These are phyloP conservation scores for Pseudomassariella vexata DNA, from an alignment of 2,329 filamentous ascomycete genomes.

Conservation along the genomic window DNA sequence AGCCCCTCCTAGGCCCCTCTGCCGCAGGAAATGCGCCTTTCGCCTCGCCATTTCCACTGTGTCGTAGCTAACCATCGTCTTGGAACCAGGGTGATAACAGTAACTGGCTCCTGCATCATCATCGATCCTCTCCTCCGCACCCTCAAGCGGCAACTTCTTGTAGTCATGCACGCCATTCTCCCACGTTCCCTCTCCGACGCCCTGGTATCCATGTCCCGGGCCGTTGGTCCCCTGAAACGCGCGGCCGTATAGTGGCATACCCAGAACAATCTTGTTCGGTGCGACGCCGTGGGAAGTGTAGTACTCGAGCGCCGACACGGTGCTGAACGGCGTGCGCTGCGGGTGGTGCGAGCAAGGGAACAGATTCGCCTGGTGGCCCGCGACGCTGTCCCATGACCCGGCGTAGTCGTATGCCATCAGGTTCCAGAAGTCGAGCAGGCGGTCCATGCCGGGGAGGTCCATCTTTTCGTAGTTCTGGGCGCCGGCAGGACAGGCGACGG, in stretches of 20 bases:
- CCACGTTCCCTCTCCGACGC: conserved; percentile 75
- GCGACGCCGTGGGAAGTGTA: conserved; percentile 64
- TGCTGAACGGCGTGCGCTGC: conserved; percentile 70
- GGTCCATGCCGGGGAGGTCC: conserved; percentile 59
- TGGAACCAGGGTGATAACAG: conserved; percentile 61
- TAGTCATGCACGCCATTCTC: conserved; percentile 84
- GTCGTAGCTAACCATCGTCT: conserved; percentile 74
- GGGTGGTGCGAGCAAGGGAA: conserved; percentile 54
- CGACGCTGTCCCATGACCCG: conserved; percentile 67
- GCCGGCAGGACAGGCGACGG: conserved; percentile 59
- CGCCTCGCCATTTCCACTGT: conserved; percentile 58
- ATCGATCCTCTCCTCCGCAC: conserved; percentile 61
- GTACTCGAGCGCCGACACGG: conserved; percentile 60
- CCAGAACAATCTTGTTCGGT: conserved; percentile 71
- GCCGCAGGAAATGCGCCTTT: conserved; percentile 69
- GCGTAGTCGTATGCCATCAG: conserved; percentile 87
- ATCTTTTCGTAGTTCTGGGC: conserved; percentile 57
- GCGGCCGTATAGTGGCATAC: conserved; percentile 89
- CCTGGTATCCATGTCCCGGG: conserved; percentile 61
- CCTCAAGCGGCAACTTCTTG: conserved; percentile 71
- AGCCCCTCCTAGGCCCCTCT: conserved; percentile 68
- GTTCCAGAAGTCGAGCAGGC: conserved; percentile 68
- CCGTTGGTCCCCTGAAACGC: conserved; percentile 77
- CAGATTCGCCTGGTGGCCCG: conserved; percentile 80
- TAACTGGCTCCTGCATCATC: conserved; percentile 63